These are phyloP conservation scores for Diospyros lotus DNA, from an alignment of 148 eudicot species.

Conservation along the genomic window DNA sequence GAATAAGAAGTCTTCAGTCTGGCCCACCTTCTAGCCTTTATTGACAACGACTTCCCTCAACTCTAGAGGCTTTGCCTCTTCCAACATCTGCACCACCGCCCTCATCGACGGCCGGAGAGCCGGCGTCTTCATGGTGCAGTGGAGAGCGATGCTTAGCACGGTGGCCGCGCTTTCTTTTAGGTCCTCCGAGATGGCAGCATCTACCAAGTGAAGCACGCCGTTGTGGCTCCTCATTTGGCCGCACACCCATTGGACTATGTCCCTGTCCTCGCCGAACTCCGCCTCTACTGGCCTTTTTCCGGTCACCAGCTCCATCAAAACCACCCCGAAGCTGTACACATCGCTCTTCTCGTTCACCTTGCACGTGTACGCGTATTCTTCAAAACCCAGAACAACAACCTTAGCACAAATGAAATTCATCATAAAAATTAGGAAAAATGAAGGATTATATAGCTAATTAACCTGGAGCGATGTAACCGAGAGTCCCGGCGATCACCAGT, in stretches of 20 bases:
- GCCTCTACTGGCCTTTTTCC: conserved; percentile 35
- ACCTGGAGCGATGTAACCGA: conserved; percentile 47
- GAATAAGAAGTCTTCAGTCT: neutral
- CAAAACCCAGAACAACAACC: neutral
- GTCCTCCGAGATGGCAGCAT: conserved; percentile 19
- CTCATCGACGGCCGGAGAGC: conserved; percentile 37
- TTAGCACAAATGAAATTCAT: no score
- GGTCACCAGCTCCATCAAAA: conserved; percentile 38
- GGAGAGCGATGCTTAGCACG: conserved; percentile 30
- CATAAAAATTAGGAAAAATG: no score
- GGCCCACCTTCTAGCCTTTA: conserved; percentile 1
- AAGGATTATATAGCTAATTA: neutral
- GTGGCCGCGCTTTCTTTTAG: conserved; percentile 18
- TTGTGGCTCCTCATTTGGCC: conserved; percentile 13
- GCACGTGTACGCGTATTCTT: conserved; percentile 35
- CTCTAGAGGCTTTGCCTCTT: conserved; percentile 27
- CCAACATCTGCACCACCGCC: conserved; percentile 40
- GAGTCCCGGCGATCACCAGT: conserved; percentile 29
- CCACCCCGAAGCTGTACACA: conserved; percentile 43
- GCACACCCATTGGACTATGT: conserved; percentile 34
- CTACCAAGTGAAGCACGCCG: conserved; percentile 21
- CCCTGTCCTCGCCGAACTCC: conserved; percentile 33
- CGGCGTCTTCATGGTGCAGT: conserved; percentile 30
- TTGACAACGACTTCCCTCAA: conserved; percentile 14
- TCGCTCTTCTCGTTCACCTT: conserved; percentile 41